Base-by-base conservation (phyloP, 164 flowering plant genomes). In the Brasenia schreberi region DNA sequence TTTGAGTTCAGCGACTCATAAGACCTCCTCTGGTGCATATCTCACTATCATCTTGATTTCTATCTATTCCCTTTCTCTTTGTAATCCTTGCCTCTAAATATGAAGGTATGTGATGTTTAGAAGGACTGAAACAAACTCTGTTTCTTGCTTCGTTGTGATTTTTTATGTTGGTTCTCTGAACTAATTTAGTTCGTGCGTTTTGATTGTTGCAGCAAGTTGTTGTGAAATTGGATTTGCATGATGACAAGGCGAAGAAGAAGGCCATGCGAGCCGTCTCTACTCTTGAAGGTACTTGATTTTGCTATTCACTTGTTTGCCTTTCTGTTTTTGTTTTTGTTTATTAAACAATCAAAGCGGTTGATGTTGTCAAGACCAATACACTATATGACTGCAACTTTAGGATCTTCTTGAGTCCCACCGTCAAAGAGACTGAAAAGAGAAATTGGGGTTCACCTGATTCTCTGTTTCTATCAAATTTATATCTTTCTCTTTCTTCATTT, bases 241-340 rank as follows among this genome's bases (percentile, higher is more conserved):
- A 87, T 75, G 86, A 80, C 80, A 84, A 70, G 74, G 85, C 74
- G 68, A 92, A 92, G 76, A 77, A 84, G 72, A 89, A 84, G 78
- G 98, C 96, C 58, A 12, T 92, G 78, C 89, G 79, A 77, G 79
- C 80, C 11, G 96, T 89, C 59, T 80, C 96, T 53, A 58, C 83
- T 62, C 84, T 89, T 59, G 16, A 81, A 80, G 96, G 97, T 91
- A 79, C 16, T 14, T 49, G 56, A 5, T 6, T 49, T 14, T 49
- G 2, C 16, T 49, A 33, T 33, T 33, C 39, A 33, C 39, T 33
- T 33, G 39, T 33, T 33, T 33, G 39, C 4, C 4, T 33, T 33
- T 33, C 39, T 33, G 39, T 33, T 33, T 33, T 2, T 33, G 39
- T 33, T 33, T 1, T 2, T 33, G 3, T 33, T 33, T 33, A 33